Base-by-base conservation (phyloP, 257 asterid genomes). In the Gentiana macrophylla region DNA sequence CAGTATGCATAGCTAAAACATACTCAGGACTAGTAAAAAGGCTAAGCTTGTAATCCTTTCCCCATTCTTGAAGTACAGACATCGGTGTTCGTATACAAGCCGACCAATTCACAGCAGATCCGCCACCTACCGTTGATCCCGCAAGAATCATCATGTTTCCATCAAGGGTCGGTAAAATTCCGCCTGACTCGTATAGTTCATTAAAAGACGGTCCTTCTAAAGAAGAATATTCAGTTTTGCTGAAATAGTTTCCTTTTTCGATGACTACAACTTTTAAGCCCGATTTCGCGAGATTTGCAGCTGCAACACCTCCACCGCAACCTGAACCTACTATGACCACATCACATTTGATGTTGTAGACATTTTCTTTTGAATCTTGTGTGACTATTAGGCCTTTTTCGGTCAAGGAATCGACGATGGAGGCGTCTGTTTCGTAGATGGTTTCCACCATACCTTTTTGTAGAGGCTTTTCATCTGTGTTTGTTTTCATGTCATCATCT, bases 51-150 rank as follows among this genome's bases (percentile, higher is more conserved):
- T 67, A 53, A 45, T 74, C 79, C 1, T 52, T 6, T 0, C 74
- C 72, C 98, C 96, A 90, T 61, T 84, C 95, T 1, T 78, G 60
- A 35, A 80, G 70, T 56, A 86, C 82, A 15, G 37, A 49, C 0
- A 46, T 32, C 0, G 98, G 98, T 0, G 98, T 79, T 58, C 62
- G 74, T 0, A 90, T 71, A 56, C 84, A 75, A 8, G 95, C 98
- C 0, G 98, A 84, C 96, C 96, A 90, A 60, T 90, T 90, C 7
- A 90, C 64, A 0, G 98, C 91, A 0, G 98, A 79, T 64, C 98
- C 98, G 2, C 98, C 96, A 12, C 98, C 98, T 13, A 90, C 96
- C 2, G 95, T 82, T 9, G 96, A 86, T 10, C 96, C 98, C 2
- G 96, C 95, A 48, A 76, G 52, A 49, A 86, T 32, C 80, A 72